Base-by-base conservation (phyloP, 371 early-diverging fungal genomes). In the Nematocida homosporus region DNA sequence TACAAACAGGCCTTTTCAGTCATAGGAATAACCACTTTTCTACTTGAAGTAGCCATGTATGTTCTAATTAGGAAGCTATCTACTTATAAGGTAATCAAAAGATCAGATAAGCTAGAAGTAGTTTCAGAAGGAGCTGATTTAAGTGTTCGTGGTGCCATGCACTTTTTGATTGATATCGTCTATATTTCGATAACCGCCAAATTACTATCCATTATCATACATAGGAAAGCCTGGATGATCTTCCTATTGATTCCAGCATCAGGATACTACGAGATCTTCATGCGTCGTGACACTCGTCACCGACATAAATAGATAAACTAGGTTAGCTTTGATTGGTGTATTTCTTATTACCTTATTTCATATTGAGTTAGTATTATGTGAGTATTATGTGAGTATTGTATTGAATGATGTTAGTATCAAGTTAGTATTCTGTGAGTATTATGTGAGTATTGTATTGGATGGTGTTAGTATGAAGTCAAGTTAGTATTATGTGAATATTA, bases 201-300 rank as follows among this genome's bases (percentile, higher is more conserved):
- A 48, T 6, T 72, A 51, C 3, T 55, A 5, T 40, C 63, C 34
- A 5, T 47, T 6, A 8, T 72, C 30, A 37, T 61, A 25, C 38
- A 40, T 16, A 0, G 16, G 25, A 60, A 72, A 25, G 75, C 75
- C 16, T 72, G 38, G 10, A 60, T 61, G 56, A 3, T 59, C 27
- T 2, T 72, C 32, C 50, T 72, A 6, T 51, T 72, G 5, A 48
- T 72, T 34, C 75, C 75, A n/a, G 53, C 63, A 16, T 61, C 32
- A n/a, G 63, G 54, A 3, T 72, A 72, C 53, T 72, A 72, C 52
- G 75, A 72, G 34, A 44, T 72, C 32, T 68, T 68, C 47, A 55
- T 3, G 66, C 29, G 66, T 8, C 53, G 61, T 27, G 50, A 53
- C 18, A 53, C 6, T n/a, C n/a, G n/a, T n/a, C n/a, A n/a, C n/a